phyloP scores from a whole-genome alignment of 1,284 basidiomycete species.

The Melampsora americana region DNA sequence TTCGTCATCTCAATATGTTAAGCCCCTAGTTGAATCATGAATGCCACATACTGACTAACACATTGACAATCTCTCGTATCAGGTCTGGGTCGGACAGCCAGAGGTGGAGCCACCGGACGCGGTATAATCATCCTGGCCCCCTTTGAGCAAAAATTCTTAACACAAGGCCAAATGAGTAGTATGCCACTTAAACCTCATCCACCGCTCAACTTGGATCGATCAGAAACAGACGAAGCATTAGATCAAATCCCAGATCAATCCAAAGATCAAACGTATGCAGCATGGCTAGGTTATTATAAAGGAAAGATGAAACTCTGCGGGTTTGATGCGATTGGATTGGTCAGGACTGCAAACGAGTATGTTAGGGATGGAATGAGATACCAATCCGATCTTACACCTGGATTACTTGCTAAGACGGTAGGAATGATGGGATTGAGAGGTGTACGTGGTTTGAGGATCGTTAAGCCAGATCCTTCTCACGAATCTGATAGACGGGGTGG shows the following conservation, averaged over 20 bases:
- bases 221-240: constrained; percentile 44
- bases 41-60: neutral
- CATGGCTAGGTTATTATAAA: constrained; percentile 65
- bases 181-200: constrained; percentile 53
- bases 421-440: constrained; percentile 65
- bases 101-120: constrained; percentile 58
- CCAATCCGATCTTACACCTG: constrained; percentile 55
- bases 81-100: constrained; percentile 59
- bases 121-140: constrained; percentile 64
- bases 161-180: constrained; percentile 56
- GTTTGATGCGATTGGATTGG: constrained; percentile 58
- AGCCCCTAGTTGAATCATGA: neutral
- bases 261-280: constrained; percentile 62
- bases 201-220: constrained; percentile 42
- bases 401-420: constrained; percentile 60
- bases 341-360: constrained; percentile 59
- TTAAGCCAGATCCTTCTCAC: constrained; percentile 48
- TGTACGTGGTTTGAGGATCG: constrained; percentile 55
- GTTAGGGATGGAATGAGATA: constrained; percentile 58
- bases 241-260: constrained; percentile 52
- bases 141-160: constrained; percentile 62
- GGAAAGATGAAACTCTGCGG: constrained; percentile 56
- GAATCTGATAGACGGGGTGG: neutral
- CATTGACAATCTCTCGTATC: constrained; percentile 53
- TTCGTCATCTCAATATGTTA: neutral